Base-by-base conservation (phyloP, 2,329 filamentous ascomycete genomes). In the Beauveria medogensis region DNA sequence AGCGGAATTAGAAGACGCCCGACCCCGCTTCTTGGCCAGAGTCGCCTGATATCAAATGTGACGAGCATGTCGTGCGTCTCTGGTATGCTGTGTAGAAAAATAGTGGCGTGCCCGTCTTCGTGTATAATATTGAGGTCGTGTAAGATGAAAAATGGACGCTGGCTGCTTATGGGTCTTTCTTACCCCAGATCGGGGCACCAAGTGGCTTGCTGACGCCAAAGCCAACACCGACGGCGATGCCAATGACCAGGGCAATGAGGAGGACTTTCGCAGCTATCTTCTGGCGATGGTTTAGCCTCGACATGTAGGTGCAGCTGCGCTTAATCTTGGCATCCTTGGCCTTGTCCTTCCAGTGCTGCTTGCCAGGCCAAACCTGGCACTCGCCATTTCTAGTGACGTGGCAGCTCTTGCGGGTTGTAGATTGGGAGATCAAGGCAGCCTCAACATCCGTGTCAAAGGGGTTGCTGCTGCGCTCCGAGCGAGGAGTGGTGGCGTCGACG, bases 151-250 rank as follows among this genome's bases (percentile, higher is more conserved):
- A 16, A 20, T n/a, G 6, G 14, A 5, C 2, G n/a, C 14, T 20
- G 20, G 5, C 14, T 26, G 41, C 54, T 62, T 34, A 59, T 59
- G 67, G 62, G 62, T 69, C 65, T 24, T 70, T 67, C 64, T 72
- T 71, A 68, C 77, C 71, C 83, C 83, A 86, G 65, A 86, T 82
- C 18, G 78, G 77, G n/a, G 83, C 83, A 14, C 80, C 79, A 1
- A 86, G 74, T 3, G 82, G 78, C 70, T 83, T 86, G 76, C 82
- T 85, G 65, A 87, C 76, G 54, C 84, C 84, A 51, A 87, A 76
- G 24, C 84, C 84, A 24, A 87, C 73, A 48, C 76, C 81, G 10
- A 85, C 77, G 16, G 80, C 82, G 55, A 80, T 69, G 55, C 81
- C 81, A 5, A 85, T 68, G 22, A 85, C 74, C 28, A 85, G 69